Evolutionary conservation across 2,329 filamentous ascomycete species (phyloP), one percentile per base, ranked within the genome.

Genomic region (Dendryphion nanum): DNA sequence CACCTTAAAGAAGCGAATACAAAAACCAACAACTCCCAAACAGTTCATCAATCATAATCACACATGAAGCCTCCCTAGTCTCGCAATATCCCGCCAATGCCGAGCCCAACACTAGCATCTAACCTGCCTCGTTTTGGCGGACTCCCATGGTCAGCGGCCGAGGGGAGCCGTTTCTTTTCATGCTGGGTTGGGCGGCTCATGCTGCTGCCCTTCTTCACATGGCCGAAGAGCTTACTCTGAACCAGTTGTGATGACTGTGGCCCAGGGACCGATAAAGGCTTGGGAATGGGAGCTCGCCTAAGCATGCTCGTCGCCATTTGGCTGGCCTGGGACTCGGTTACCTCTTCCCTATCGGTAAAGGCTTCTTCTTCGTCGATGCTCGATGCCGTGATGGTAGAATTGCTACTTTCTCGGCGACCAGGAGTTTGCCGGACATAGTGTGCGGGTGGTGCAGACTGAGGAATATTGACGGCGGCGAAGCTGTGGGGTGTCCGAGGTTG

Each of bases 301-400:
- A 88, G 74, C 81, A 91, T 82, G 49, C 81, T 82, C 2, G 83
- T 82, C 2, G 89, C 88, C 30, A 82, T 81, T 47, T 86, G 85
- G 54, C 84, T 90, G 6, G 88, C 87, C 55, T 87, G 85, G 40
- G 85, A 89, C 53, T 85, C 85, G 21, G 75, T 77, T 0, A 89
- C 67, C 30, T 85, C 81, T 35, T 72, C 68, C 24, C 84, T 80
- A 47, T 85, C 79, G 24, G 86, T 82, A 30, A 68, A 68, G 5
- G 67, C 69, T 44, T 69, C 50, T 75, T 63, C 61, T 16, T 62
- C 64, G 18, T 66, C 63, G 6, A 63, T 44, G 41, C 61, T 66
- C 3, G 64, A 67, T 2, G 66, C 66, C 15, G 66, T 68, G 40
- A 69, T 68, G 44, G 66, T 69, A 1, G 66, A 69, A 63, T 94